These are phyloP conservation scores for Vaccinium darrowii DNA, from an alignment of 148 eudicot species.

Conservation along the genomic window DNA sequence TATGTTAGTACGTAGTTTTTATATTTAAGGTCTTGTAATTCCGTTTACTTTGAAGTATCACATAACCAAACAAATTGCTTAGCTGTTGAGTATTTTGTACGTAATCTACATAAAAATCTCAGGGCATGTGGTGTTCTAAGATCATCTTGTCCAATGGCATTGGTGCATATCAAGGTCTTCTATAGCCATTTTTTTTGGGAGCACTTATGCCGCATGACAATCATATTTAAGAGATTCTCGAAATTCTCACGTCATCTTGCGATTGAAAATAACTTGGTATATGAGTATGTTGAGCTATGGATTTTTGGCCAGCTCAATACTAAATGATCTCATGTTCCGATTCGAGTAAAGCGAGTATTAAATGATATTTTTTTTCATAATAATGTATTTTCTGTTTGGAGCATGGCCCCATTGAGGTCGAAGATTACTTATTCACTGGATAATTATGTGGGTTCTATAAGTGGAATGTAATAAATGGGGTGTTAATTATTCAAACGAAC, in stretches of 20 bases:
- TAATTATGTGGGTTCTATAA: too few relatives aligned
- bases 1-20: too few relatives aligned
- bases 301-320: not conserved
- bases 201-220: too few relatives aligned
- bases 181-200: not conserved
- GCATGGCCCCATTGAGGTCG: too few relatives aligned
- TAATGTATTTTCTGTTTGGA: too few relatives aligned
- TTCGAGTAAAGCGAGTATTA: too few relatives aligned
- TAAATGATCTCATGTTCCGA: too few relatives aligned
- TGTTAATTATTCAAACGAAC: too few relatives aligned
- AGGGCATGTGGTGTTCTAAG: not conserved
- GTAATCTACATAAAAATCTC: not conserved
- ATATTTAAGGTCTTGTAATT: not conserved
- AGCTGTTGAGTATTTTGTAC: too few relatives aligned
- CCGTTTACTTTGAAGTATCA: not conserved
- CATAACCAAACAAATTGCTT: not conserved
- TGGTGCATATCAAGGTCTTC: not conserved
- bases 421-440: too few relatives aligned
- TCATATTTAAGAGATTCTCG: not conserved
- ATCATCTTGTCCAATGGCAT: not conserved
- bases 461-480: too few relatives aligned
- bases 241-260: not conserved
- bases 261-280: not conserved
- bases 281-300: not conserved
- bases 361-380: too few relatives aligned